Evolutionary conservation across 2,329 filamentous ascomycete genomes (phyloP).

Genomic region (Ramularia endophylla): DNA sequence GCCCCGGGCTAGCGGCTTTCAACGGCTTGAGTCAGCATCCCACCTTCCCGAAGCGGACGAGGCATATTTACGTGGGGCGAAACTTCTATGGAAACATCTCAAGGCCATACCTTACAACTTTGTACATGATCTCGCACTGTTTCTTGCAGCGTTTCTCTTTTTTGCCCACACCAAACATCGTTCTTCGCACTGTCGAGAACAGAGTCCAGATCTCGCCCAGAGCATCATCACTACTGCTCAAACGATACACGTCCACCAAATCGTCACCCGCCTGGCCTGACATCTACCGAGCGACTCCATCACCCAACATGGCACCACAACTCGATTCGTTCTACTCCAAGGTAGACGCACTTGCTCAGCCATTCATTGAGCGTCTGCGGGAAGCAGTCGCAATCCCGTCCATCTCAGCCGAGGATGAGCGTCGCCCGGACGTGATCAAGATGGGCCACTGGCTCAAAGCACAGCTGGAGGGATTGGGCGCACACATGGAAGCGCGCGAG

Average conservation of each 20-base stretch:
- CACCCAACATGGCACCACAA: slow-evolving; percentile 69
- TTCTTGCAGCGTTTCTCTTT: too few relatives aligned
- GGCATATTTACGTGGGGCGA: too few relatives aligned
- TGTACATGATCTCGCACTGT: too few relatives aligned
- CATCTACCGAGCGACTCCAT: slow-evolving; percentile 35
- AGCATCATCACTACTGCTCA: background rate
- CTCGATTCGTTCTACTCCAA: slow-evolving; percentile 90
- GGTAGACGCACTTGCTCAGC: slow-evolving; percentile 71
- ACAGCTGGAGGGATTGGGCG: slow-evolving; percentile 78
- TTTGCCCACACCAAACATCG: background rate
- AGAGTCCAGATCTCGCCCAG: background rate
- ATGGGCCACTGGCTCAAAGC: slow-evolving; percentile 89
- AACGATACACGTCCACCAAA: slow-evolving; percentile 1
- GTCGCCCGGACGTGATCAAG: slow-evolving; percentile 84
- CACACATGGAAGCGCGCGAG: slow-evolving; percentile 76
- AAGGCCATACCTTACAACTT: too few relatives aligned
- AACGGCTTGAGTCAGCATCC: too few relatives aligned
- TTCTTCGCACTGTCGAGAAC: background rate
- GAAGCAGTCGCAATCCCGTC: slow-evolving; percentile 96
- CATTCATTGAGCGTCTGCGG: slow-evolving; percentile 84
- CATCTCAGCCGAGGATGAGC: slow-evolving; percentile 83
- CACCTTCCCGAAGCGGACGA: too few relatives aligned
- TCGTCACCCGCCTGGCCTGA: slow-evolving; percentile 37
- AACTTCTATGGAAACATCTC: too few relatives aligned
- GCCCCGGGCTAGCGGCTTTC: too few relatives aligned